These are phyloP conservation scores for Microsporum ferrugineum DNA, from an alignment of 2,329 filamentous ascomycete genomes.

Conservation along the genomic window DNA sequence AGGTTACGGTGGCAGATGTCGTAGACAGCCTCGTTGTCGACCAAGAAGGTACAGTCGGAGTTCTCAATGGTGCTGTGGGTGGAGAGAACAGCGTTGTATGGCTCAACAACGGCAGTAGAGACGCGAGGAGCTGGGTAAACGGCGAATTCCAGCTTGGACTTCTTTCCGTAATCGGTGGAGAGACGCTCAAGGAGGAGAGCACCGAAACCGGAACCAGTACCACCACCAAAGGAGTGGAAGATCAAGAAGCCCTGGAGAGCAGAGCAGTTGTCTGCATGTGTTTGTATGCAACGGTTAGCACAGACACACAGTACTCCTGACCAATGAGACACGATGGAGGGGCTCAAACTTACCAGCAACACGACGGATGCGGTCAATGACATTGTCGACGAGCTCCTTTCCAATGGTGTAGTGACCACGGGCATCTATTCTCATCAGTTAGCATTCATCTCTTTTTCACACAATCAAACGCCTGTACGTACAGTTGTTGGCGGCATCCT, in stretches of 20 bases:
- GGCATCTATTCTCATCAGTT: conserved; percentile 40
- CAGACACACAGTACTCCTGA: not conserved
- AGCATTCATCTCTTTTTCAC: not conserved
- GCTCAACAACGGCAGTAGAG: conserved; percentile 94
- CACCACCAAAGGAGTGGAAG: conserved; percentile 99
- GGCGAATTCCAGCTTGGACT: conserved; percentile 99
- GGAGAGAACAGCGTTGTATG: conserved; percentile 98
- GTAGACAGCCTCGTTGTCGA: conserved; percentile 99
- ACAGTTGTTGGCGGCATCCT: conserved; percentile 60
- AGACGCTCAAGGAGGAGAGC: conserved; percentile 97
- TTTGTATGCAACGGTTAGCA: not conserved
- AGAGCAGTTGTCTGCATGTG: conserved; percentile 48
- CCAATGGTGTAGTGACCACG: conserved; percentile 59
- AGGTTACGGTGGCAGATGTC: conserved; percentile 98
- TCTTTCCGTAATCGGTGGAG: conserved; percentile 98
- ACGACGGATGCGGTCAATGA: conserved; percentile 53
- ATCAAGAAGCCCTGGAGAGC: conserved; percentile 64
- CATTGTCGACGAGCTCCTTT: conserved; percentile 54
- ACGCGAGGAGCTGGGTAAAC: conserved; percentile 97
- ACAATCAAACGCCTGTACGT: conserved; percentile 15
- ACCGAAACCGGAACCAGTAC: conserved; percentile 97
- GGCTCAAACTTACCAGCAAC: conserved; percentile 42
- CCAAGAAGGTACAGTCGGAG: conserved; percentile 99
- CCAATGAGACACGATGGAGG: conserved; percentile 1
- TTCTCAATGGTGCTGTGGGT: conserved; percentile 99